These are phyloP conservation scores for Boletus patriciae DNA, from an alignment of 768 basidiomycete species.

Conservation along the genomic window DNA sequence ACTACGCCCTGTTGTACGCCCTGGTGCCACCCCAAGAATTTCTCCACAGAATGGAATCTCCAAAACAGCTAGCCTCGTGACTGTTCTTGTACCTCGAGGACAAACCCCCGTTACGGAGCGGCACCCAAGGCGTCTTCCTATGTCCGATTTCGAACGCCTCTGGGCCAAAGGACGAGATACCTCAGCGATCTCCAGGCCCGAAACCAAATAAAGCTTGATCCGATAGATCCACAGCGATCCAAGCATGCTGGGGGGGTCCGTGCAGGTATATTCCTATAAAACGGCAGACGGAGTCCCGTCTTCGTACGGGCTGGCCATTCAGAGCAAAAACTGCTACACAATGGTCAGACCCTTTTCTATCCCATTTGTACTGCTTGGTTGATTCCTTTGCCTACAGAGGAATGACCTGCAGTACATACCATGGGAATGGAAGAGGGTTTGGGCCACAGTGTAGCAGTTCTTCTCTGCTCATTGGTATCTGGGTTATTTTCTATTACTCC, in stretches of 20 bases:
- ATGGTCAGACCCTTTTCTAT: constrained; percentile 29
- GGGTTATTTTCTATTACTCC: neutral
- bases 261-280: constrained; percentile 10
- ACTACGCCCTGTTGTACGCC: neutral
- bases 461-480: constrained; percentile 2
- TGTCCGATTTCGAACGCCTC: neutral
- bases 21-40: neutral
- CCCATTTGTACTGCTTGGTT: constrained; percentile 30
- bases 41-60: constrained; percentile 1
- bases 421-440: constrained; percentile 50
- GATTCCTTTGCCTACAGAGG: constrained; percentile 32
- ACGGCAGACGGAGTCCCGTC: neutral
- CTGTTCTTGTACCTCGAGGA: constrained; percentile 1
- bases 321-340: constrained; percentile 23
- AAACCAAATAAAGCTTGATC: neutral
- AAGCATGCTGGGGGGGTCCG: neutral
- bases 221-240: constrained; percentile 9
- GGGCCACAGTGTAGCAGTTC: constrained; percentile 25
- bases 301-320: constrained; percentile 1
- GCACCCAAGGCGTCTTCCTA: neutral
- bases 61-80: neutral
- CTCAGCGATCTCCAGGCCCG: neutral
- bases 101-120: constrained; percentile 2
- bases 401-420: constrained; percentile 39
- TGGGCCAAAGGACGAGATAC: neutral